A percentile compares a stretch with the other conserved stretches of the same genome.
phyloP scores from a whole-genome alignment of 495 filamentous ascomycete species.

The Tuber brumale region DNA sequence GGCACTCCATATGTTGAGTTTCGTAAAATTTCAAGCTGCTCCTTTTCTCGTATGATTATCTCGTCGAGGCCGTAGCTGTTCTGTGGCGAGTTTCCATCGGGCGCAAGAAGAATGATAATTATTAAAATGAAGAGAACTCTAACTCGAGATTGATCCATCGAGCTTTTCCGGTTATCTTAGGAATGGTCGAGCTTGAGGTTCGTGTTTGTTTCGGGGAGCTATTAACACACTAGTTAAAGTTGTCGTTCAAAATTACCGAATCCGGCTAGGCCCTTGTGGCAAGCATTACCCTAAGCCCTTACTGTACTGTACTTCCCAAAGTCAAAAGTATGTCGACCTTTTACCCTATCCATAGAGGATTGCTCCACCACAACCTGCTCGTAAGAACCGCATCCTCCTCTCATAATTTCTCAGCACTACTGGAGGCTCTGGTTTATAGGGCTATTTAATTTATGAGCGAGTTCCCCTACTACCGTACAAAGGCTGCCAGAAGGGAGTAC shows the following conservation, averaged over 20 bases:
- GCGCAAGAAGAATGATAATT: slow-evolving; percentile 38
- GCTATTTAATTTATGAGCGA: too few species aligned
- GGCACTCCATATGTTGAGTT: slow-evolving; percentile 40
- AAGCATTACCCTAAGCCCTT: neutral
- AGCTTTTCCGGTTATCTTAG: slow-evolving; percentile 6
- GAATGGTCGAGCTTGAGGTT: slow-evolving; percentile 14
- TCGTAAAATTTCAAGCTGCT: slow-evolving; percentile 29
- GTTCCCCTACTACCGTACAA: too few species aligned
- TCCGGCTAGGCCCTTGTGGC: neutral
- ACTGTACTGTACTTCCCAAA: neutral
- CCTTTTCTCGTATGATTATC: slow-evolving; percentile 34
- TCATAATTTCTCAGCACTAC: too few species aligned
- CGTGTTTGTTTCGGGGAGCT: slow-evolving; percentile 2
- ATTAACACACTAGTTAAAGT: neutral
- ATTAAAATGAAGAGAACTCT: slow-evolving; percentile 35
- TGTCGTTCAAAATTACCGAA: slow-evolving; percentile 1
- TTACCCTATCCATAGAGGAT: too few species aligned
- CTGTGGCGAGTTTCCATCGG: slow-evolving; percentile 30
- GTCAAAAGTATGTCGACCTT: neutral
- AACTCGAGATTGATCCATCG: slow-evolving; percentile 40
- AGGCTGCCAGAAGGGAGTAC: too few species aligned
- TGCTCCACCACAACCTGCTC: too few species aligned
- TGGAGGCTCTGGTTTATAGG: too few species aligned
- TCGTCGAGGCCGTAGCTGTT: slow-evolving; percentile 30
- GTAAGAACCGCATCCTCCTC: too few species aligned